Percentiles rank a stretch among this genome's conserved stretches.
phyloP scores from a whole-genome alignment of 2,329 filamentous ascomycete genomes.

The Epicoccum nigrum region DNA sequence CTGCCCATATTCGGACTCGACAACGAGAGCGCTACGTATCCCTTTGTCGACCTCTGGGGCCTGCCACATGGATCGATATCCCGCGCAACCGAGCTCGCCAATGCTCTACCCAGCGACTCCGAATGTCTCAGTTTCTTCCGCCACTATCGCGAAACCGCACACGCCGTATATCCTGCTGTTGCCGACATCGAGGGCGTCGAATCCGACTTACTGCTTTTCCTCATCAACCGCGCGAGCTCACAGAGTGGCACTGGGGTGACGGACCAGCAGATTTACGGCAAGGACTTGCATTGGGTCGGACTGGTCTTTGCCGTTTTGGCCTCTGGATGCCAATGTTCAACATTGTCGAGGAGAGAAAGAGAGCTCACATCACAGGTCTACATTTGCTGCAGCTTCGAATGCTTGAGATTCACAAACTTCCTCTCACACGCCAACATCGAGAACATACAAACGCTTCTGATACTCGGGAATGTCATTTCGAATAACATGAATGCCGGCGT shows the following conservation, averaged over 20 bases:
- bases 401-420: slow-evolving; percentile 68
- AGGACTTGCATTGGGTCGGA: slow-evolving; percentile 64
- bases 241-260: slow-evolving; percentile 53
- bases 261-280: slow-evolving; percentile 63
- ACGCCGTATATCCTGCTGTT: slow-evolving; percentile 66
- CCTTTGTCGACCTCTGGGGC: slow-evolving; percentile 69
- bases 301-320: slow-evolving; percentile 67
- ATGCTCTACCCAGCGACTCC: slow-evolving; percentile 63
- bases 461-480: slow-evolving; percentile 66
- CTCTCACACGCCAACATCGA: slow-evolving; percentile 66
- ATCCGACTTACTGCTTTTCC: slow-evolving; percentile 59
- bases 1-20: slow-evolving; percentile 67
- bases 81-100: slow-evolving; percentile 63
- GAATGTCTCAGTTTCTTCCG: slow-evolving; percentile 64
- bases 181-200: slow-evolving; percentile 63
- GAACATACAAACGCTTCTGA: slow-evolving; percentile 66
- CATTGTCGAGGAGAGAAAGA: slow-evolving; percentile 62
- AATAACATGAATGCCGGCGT: slow-evolving; percentile 71
- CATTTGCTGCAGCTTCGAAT: slow-evolving; percentile 69
- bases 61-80: slow-evolving; percentile 63
- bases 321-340: slow-evolving; percentile 66
- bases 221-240: slow-evolving; percentile 58
- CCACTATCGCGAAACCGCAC: slow-evolving; percentile 63
- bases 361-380: slow-evolving; percentile 70
- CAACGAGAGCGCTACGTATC: slow-evolving; percentile 69